phyloP scores from a whole-genome alignment of 148 eudicot species.

The Rhododendron mucronatum region DNA sequence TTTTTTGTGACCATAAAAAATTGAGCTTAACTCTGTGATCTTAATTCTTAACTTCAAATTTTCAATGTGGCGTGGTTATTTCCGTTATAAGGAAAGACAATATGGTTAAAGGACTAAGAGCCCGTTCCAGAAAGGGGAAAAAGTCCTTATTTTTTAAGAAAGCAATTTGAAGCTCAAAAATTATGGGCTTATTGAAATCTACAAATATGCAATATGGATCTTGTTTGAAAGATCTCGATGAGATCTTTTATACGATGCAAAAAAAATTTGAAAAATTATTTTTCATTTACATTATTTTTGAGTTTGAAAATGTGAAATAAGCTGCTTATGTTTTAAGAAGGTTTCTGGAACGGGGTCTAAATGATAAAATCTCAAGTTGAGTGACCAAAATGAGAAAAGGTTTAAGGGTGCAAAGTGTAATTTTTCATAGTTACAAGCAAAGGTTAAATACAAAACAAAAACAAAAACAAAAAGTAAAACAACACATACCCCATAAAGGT shows the following conservation, averaged over 20 bases:
- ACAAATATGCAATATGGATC: too few relatives aligned
- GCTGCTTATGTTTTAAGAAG: too few relatives aligned
- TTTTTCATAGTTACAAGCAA: background rate
- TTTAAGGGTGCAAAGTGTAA: background rate
- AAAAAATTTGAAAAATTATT: too few relatives aligned
- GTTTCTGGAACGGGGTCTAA: too few relatives aligned
- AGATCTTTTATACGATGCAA: too few relatives aligned
- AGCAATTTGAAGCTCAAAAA: too few relatives aligned
- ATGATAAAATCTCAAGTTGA: background rate
- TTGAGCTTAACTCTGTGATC: background rate
- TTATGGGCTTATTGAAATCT: too few relatives aligned
- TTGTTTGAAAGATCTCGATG: too few relatives aligned
- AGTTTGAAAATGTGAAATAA: too few relatives aligned
- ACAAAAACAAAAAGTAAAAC: background rate
- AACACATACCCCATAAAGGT: constrained; percentile 76
- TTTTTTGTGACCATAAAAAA: background rate
- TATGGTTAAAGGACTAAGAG: background rate
- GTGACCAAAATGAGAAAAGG: background rate
- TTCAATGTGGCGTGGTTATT: background rate
- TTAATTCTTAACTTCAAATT: background rate
- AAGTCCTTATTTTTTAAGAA: too few relatives aligned
- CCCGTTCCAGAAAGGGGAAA: too few relatives aligned
- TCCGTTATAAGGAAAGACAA: background rate
- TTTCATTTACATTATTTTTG: too few relatives aligned
- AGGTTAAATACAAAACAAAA: constrained; percentile 1